Base-by-base conservation (phyloP, 257 asterid species). In the Solanum phureja region DNA sequence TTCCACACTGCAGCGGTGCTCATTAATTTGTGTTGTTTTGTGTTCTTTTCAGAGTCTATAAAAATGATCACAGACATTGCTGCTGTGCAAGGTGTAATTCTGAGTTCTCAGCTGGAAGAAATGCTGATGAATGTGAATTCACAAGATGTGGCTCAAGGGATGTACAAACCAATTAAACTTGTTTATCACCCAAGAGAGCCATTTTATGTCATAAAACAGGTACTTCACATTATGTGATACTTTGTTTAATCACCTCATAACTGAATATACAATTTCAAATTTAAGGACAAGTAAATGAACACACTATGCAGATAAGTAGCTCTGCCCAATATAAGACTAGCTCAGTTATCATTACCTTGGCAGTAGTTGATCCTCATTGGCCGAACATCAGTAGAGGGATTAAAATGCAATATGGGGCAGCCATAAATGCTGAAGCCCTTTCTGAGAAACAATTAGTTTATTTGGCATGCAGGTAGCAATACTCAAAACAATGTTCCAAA, bases 51-150 rank as follows among this genome's bases (percentile, higher is more conserved):
- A 95, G 98, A 89, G 52, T 89, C 96, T 4, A 86, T 90, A 13
- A 94, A 93, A 91, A 91, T 90, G 84, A 94, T 96, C 86, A 90
- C 95, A 72, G 92, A 91, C 83, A 93, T 95, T 88, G 90, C 98
- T 52, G 93, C 99, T 3, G 93, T 96, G 23, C 98, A 93, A 93
- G 94, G 95, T 73, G 96, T 93, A 34, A 90, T 96, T 85, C 91
- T 94, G 87, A 95, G 96, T 92, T 94, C 98, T 62, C 98, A 95
- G 91, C 90, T 96, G 89, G 94, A 94, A 88, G 96, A 94, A 42
- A 93, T 96, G 89, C 82, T 96, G 83, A 89, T 88, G 92, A 92
- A 92, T 68, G 91, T 88, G 21, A 93, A 93, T 46, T 92, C 96
- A 44, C 88, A 92, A 33, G 95, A 94, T 75, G 81, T 90, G 16